Evolutionary conservation across 768 basidiomycete species (phyloP), one percentile per base, ranked within the genome.

Genomic region (Tulasnella sp.): DNA sequence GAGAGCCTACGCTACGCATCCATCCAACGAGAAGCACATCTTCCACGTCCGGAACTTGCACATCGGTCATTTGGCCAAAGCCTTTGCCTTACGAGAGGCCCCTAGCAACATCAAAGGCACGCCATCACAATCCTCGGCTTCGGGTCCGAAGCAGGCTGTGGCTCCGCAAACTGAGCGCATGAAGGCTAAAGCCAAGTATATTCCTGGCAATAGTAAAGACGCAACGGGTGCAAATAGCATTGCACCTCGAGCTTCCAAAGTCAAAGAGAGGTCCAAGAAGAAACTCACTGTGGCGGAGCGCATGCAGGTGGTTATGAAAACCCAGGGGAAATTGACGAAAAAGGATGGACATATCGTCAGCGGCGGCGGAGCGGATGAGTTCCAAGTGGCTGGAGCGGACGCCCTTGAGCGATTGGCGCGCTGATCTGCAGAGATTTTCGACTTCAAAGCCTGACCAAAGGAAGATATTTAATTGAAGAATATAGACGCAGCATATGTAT

Each of bases 1-100:
- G 85, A 89, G 97, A 74, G 97, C 97, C 0, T 99, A 99, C 83
- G 92, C 97, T 38, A 99, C 97, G 0, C 97, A 99, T 84, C 96
- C 97, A 0, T 88, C 92, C 19, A 90, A 91, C 77, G 97, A 99
- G 83, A 99, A 99, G 81, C 91, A 94, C 79, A 93, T 99, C 72
- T 99, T 99, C 86, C 96, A 99, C 83, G 90, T 98, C 77, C 92
- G 92, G 19, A 89, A 97, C 81, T 87, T 99, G 11, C 97, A 99
- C 81, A 87, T 97, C 64, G 97, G 97, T 1, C 97, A 99, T 85
- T 84, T 94, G 67, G 94, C 96, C 19, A 96, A 97, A 83, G 89
- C 94, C 0, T 97, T 97, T 80, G 93, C 93, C 0, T 85, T 96
- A 78, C 91, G 95, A 38, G 95, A 96, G 37, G 91, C 95, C 11